Base-by-base conservation (phyloP, 2,329 filamentous ascomycete genomes). In the Stagonosporopsis chrysanthemi region DNA sequence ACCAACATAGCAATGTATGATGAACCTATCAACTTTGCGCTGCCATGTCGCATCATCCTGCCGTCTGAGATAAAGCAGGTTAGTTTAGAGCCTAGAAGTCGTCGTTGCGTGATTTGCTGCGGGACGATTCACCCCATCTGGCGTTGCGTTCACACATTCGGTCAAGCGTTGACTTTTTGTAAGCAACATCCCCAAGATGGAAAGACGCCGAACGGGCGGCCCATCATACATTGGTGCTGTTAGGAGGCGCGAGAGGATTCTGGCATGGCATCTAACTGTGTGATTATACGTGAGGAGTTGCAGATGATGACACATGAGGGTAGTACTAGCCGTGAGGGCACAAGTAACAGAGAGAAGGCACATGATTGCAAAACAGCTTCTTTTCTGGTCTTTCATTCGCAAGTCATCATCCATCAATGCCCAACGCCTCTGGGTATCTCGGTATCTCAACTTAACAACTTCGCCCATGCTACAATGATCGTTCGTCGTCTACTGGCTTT, bases 1-100 rank as follows among this genome's bases (percentile, higher is more conserved):
- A 57, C 54, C 54, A 57, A 43, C 26, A 44, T 43, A 57, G 48
- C 44, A 48, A 57, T 57, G 17, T 4, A 22, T 39, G 17, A 39
- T 26, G 19, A 7, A 28, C 49, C 22, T 26, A 35, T n/a, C 33
- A 23, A 15, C 38, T 28, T 24, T 23, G 36, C 23, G 6, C 22
- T 12, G 9, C 17, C 7, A 39, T 7, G n/a, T 26, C 22, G 12
- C 22, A 41, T 41, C 4, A n/a, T 15, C 4, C 9, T 8, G 11
- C 17, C 11, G 17, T 9, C 11, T 11, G 36, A 39, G 17, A 19
- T 19, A 8, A 4, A 17, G 4, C 6, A 11, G 7, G 8, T 22
- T 8, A 17, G 12, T 17, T 4, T 17, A 29, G 33, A 17, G 33
- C 6, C 33, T 36, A 17, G 28, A 7, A 29, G 8, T 2, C 9